A percentile compares a stretch with the other conserved stretches of the same genome.
phyloP scores from a whole-genome alignment of 768 basidiomycete genomes.

The Porphyrellus cyaneotinctus region DNA sequence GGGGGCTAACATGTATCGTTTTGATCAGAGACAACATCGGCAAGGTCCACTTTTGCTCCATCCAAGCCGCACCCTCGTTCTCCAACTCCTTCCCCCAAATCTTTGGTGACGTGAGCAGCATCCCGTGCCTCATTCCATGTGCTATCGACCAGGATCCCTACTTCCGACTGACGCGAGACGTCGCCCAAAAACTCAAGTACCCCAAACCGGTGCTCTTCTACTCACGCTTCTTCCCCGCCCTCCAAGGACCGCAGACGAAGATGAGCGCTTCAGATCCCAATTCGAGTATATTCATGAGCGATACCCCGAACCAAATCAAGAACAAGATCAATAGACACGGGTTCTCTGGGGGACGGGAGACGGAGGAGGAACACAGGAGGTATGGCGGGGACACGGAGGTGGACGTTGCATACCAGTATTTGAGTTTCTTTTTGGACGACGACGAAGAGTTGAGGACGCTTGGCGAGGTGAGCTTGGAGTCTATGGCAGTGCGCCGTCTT shows the following conservation, averaged over 20 bases:
- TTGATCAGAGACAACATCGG: slow-evolving; percentile 88
- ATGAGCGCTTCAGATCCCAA: slow-evolving; percentile 97
- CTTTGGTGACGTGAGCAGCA: slow-evolving; percentile 74
- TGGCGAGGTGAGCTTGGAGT: slow-evolving; percentile 51
- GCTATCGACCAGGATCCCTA: slow-evolving; percentile 98
- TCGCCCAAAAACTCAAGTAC: slow-evolving; percentile 90
- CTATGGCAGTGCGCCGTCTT: not conserved
- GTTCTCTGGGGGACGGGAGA: slow-evolving; percentile 92
- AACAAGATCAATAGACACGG: slow-evolving; percentile 96
- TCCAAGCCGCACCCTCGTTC: slow-evolving; percentile 96
- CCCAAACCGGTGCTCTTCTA: slow-evolving; percentile 91
- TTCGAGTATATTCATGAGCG: slow-evolving; percentile 94
- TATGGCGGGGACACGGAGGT: slow-evolving; percentile 92
- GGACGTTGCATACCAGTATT: slow-evolving; percentile 92
- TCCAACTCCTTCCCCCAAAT: slow-evolving; percentile 99
- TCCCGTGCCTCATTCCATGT: slow-evolving; percentile 94
- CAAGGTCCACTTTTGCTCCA: slow-evolving; percentile 92
- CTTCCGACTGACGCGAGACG: slow-evolving; percentile 96
- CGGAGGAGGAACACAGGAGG: slow-evolving; percentile 89
- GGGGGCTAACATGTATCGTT: not conserved
- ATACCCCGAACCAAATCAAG: slow-evolving; percentile 89
- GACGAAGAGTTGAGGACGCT: slow-evolving; percentile 81
- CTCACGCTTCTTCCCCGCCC: slow-evolving; percentile 96
- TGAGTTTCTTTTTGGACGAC: slow-evolving; percentile 93
- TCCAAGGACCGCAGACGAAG: slow-evolving; percentile 97